These are phyloP conservation scores for Citrus cavaleriei DNA, from an alignment of 345 rosid species.

Conservation along the genomic window DNA sequence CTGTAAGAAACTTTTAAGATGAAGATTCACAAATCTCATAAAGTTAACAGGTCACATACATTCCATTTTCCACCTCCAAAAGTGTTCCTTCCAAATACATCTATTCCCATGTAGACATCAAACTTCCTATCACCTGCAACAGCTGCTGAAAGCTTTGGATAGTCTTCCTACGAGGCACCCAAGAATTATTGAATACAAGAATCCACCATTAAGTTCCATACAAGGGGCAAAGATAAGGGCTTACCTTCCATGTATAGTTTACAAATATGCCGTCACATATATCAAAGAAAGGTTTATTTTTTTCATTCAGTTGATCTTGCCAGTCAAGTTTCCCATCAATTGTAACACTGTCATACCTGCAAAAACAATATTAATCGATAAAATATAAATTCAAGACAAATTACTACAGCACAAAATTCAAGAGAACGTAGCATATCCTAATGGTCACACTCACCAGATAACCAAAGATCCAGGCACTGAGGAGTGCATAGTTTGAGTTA, in stretches of 20 bases:
- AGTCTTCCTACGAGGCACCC: constrained; percentile 42
- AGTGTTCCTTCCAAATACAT: constrained; percentile 72
- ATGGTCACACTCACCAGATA: constrained; percentile 53
- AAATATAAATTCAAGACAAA: not conserved
- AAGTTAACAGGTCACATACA: constrained; percentile 32
- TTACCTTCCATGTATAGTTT: constrained; percentile 77
- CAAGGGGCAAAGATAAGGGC: constrained; percentile 5
- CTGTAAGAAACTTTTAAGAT: not conserved
- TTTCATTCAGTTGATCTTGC: constrained; percentile 65
- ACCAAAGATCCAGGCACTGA: constrained; percentile 68
- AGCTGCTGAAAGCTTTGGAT: constrained; percentile 59
- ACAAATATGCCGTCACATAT: constrained; percentile 73
- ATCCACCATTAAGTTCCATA: not conserved
- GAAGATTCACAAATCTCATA: not conserved
- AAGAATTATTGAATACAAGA: constrained; percentile 2
- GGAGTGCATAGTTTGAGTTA: constrained; percentile 66
- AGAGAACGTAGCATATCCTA: not conserved
- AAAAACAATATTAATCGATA: not conserved
- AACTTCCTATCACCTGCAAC: constrained; percentile 70
- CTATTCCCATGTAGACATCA: constrained; percentile 88
- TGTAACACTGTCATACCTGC: constrained; percentile 84
- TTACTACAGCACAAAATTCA: not conserved
- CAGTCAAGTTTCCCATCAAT: constrained; percentile 50
- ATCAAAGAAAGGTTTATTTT: constrained; percentile 82
- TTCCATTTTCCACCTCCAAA: constrained; percentile 87